Percentiles rank a stretch among this genome's conserved stretches.
These are phyloP conservation scores for Candida mesenterica DNA, from an alignment of 1,139 yeast genomes.

Conservation along the genomic window DNA sequence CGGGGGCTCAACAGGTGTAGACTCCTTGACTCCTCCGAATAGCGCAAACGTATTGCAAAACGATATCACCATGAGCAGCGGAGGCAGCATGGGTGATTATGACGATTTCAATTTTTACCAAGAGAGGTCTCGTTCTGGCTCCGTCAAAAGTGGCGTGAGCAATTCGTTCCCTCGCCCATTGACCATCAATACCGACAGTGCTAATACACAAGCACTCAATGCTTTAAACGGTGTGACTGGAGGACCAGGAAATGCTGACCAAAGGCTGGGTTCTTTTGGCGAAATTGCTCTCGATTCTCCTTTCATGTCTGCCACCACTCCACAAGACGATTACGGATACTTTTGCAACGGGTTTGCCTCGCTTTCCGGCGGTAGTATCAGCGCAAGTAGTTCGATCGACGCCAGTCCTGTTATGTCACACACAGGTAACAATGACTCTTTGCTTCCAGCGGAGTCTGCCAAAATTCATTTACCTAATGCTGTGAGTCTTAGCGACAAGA, in stretches of 20 bases:
- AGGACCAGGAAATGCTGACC: constrained; percentile 2
- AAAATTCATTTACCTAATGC: constrained; percentile 28
- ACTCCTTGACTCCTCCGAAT: constrained; percentile 16
- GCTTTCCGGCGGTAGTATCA: constrained; percentile 18
- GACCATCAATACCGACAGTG: constrained; percentile 42
- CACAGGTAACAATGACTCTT: constrained; percentile 9
- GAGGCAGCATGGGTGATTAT: constrained; percentile 13
- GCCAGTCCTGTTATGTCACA: constrained; percentile 11
- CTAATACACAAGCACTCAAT: constrained; percentile 27
- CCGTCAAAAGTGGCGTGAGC: constrained; percentile 17
- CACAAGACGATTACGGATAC: constrained; percentile 37
- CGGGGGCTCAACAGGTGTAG: constrained; percentile 3
- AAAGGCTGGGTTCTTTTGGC: constrained; percentile 3
- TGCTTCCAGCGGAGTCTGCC: constrained; percentile 14
- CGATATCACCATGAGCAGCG: constrained; percentile 1
- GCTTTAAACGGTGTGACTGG: constrained; percentile 22
- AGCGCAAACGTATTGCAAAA: constrained; percentile 4
- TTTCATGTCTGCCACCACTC: constrained; percentile 43
- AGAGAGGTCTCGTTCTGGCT: constrained; percentile 26
- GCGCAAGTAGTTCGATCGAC: constrained; percentile 12
- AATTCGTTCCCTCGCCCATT: constrained; percentile 33
- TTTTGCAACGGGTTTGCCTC: constrained; percentile 24
- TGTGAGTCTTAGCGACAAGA: constrained; percentile 44
- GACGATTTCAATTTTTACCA: constrained; percentile 24
- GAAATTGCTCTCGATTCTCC: constrained; percentile 40